phyloP scores from a whole-genome alignment of 75 land plant genomes.

The Chamaecyparis obtusa region DNA sequence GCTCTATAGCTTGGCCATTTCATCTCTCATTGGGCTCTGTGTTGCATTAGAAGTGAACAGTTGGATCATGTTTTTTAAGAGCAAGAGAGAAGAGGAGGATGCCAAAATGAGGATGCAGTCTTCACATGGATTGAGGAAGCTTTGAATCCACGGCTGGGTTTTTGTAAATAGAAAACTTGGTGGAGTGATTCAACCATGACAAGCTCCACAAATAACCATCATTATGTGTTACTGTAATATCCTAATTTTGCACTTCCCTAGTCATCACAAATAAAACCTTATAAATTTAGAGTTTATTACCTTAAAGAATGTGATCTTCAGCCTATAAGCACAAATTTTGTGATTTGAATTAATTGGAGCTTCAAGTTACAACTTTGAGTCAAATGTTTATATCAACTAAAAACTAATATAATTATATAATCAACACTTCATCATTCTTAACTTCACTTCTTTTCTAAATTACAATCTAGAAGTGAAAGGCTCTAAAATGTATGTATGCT shows the following conservation, averaged over 20 bases:
- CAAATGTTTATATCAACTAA: no score
- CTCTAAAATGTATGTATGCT: no score
- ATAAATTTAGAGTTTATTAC: not conserved
- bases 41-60: conserved; percentile 69
- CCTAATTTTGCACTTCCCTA: not conserved
- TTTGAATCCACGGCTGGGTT: not conserved
- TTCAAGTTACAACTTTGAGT: no score
- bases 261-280: not conserved
- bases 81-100: conserved; percentile 39
- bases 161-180: not conserved
- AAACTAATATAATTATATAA: no score
- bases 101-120: not conserved
- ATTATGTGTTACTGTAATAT: not conserved
- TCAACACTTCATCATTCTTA: no score
- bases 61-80: conserved; percentile 77
- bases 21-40: conserved; percentile 49
- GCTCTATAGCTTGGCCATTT: conserved; percentile 55
- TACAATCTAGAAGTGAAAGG: no score
- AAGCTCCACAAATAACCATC: not conserved
- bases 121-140: not conserved
- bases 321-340: not conserved
- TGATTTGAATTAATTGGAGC: no score
- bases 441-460: no score
- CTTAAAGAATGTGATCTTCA: not conserved
- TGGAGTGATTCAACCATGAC: no score